Percentiles rank a stretch among this genome's conserved stretches.
Conservation (phyloP, 768 basidiomycete genomes). For the Saitozyma sp. region DNA sequence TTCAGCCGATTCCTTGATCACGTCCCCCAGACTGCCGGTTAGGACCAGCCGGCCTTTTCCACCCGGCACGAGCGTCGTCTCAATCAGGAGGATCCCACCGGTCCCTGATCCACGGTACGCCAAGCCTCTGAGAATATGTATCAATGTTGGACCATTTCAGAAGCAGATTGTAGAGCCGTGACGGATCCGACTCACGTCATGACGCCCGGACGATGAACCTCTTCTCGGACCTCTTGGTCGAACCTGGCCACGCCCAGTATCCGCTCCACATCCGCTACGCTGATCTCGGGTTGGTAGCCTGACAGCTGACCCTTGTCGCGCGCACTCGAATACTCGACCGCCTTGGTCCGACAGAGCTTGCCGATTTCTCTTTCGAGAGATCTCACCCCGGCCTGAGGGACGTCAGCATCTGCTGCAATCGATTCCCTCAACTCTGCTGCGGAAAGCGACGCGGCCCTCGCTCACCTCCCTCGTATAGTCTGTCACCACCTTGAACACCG, state of each 20-base stretch:
- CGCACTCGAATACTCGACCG: conserved; percentile 75
- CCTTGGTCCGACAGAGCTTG: conserved; percentile 83
- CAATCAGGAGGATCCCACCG: conserved; percentile 65
- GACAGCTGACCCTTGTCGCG: conserved; percentile 32
- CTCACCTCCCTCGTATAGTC: conserved; percentile 73
- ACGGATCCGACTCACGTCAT: conserved; percentile 54
- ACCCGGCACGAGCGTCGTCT: conserved; percentile 70
- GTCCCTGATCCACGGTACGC: conserved; percentile 49
- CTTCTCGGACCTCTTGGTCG: conserved; percentile 76
- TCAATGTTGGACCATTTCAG: neutral
- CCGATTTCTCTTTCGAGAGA: conserved; percentile 83
- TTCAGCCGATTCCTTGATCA: conserved; percentile 89
- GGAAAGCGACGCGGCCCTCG: neutral
- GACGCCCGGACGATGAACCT: conserved; percentile 71
- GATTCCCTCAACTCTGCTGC: neutral
- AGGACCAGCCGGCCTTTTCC: conserved; percentile 71
- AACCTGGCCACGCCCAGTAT: conserved; percentile 78
- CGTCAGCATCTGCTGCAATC: neutral
- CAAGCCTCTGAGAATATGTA: conserved; percentile 34
- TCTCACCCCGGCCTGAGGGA: conserved; percentile 73
- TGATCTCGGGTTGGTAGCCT: conserved; percentile 64
- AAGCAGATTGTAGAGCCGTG: neutral
- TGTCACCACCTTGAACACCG: conserved; percentile 69
- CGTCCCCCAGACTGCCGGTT: conserved; percentile 83
- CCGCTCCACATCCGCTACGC: conserved; percentile 71